Evolutionary conservation across 768 basidiomycete genomes (phyloP).

Genomic region (Boletellus ananiceps): DNA sequence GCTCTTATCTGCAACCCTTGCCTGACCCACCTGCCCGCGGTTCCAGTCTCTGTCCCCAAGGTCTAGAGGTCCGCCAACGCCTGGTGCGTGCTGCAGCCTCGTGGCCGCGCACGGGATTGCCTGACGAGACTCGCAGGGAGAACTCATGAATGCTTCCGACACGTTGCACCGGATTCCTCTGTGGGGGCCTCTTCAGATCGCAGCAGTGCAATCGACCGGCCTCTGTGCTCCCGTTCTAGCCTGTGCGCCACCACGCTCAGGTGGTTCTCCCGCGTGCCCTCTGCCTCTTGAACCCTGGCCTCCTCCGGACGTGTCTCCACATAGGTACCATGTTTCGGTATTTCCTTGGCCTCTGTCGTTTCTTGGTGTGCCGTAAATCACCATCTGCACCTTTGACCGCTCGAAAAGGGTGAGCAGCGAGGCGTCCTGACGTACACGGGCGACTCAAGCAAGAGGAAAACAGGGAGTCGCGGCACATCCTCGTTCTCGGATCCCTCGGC

Average conservation of each 20-base stretch:
- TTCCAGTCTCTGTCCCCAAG: no score
- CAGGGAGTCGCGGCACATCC: constrained; percentile 10
- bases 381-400: background rate
- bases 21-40: background rate
- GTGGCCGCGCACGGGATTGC: background rate
- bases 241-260: no score
- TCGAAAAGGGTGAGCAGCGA: constrained; percentile 8
- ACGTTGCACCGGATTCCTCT: constrained; percentile 1
- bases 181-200: no score
- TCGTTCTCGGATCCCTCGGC: constrained; percentile 27
- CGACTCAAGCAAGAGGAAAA: background rate
- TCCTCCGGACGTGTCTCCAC: background rate
- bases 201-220: no score
- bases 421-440: background rate
- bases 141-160: background rate
- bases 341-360: background rate
- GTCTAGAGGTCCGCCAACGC: no score
- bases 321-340: background rate
- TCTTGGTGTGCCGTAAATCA: background rate
- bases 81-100: constrained; percentile 9
- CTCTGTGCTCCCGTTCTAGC: no score
- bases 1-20: constrained; percentile 9
- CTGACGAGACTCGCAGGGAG: background rate
- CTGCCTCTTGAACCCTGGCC: background rate
- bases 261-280: background rate